phyloP scores from a whole-genome alignment of 2,329 filamentous ascomycete species.

The Fusarium nisikadoi region DNA sequence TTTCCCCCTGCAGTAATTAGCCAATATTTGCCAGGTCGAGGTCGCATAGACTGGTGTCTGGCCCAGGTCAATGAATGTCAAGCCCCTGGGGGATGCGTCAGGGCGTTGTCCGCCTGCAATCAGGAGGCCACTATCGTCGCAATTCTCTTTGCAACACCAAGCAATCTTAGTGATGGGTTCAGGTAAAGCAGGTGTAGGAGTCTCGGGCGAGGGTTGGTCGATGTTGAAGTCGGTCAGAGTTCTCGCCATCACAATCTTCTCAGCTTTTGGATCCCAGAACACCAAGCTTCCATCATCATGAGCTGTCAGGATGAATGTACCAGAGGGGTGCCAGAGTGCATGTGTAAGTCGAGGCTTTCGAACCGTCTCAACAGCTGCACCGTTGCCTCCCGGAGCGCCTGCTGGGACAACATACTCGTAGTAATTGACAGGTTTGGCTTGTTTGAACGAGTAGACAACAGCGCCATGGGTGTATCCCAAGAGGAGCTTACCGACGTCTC shows the following conservation, averaged over 20 bases:
- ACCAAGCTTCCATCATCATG: constrained; percentile 93
- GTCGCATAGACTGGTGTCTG: constrained; percentile 90
- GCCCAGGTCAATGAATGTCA: constrained; percentile 92
- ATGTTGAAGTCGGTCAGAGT: constrained; percentile 80
- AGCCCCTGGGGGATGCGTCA: constrained; percentile 74
- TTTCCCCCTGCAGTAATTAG: constrained; percentile 83
- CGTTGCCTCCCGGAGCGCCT: constrained; percentile 86
- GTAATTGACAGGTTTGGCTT: constrained; percentile 80
- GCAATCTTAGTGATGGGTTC: constrained; percentile 81
- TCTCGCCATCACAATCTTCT: constrained; percentile 82
- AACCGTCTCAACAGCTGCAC: constrained; percentile 66
- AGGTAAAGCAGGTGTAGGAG: constrained; percentile 67
- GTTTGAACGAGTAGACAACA: constrained; percentile 94
- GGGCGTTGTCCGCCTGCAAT: constrained; percentile 82
- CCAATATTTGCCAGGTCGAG: constrained; percentile 85
- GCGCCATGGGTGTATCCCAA: constrained; percentile 92
- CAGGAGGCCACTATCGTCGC: constrained; percentile 90
- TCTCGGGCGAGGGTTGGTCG: constrained; percentile 68
- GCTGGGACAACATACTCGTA: constrained; percentile 85
- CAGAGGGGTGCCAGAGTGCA: constrained; percentile 93
- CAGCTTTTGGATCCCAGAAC: constrained; percentile 94
- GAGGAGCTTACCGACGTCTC: constrained; percentile 90
- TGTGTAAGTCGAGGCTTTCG: constrained; percentile 82
- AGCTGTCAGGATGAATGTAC: constrained; percentile 85
- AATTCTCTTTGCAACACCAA: constrained; percentile 95